phyloP scores from a whole-genome alignment of 169 alveolate species.

The Pseudocohnilembus persalinus region DNA sequence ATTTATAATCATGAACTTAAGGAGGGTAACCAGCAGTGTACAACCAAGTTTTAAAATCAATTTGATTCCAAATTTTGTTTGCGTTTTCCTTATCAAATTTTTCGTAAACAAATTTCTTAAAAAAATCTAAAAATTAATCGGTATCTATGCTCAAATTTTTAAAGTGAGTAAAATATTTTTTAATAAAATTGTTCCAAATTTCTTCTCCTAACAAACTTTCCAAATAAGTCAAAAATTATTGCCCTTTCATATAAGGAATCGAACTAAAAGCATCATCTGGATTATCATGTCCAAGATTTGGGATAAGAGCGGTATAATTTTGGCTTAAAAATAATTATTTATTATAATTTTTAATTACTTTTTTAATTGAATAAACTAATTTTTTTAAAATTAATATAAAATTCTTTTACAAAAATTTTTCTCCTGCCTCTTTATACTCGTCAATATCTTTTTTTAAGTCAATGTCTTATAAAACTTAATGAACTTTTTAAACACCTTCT shows the following conservation, averaged over 20 bases:
- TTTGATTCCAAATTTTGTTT: constrained; percentile 4
- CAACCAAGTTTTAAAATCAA: constrained; percentile 73
- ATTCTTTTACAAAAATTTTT: no score
- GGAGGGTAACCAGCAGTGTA: constrained; percentile 61
- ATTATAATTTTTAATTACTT: constrained; percentile 44
- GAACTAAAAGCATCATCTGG: constrained; percentile 87
- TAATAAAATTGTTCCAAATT: constrained; percentile 53
- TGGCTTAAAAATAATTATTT: constrained; percentile 50
- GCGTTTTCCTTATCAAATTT: not conserved
- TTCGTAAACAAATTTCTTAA: constrained; percentile 26
- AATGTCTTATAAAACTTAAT: constrained; percentile 35
- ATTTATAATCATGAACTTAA: constrained; percentile 29
- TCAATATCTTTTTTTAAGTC: not conserved
- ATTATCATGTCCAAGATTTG: constrained; percentile 60
- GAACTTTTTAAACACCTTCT: constrained; percentile 50
- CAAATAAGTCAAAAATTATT: constrained; percentile 49
- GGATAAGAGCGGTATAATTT: constrained; percentile 71
- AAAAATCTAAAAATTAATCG: constrained; percentile 6
- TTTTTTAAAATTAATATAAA: no score
- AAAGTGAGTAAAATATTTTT: constrained; percentile 28
- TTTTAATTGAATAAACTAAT: no score
- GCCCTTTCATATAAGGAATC: constrained; percentile 86
- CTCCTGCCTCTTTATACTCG: not conserved
- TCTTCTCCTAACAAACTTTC: constrained; percentile 72
- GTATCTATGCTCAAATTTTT: constrained; percentile 37